These are phyloP conservation scores for Tribonema minus DNA, from an alignment of 108 stramenopile genomes.

Conservation along the genomic window DNA sequence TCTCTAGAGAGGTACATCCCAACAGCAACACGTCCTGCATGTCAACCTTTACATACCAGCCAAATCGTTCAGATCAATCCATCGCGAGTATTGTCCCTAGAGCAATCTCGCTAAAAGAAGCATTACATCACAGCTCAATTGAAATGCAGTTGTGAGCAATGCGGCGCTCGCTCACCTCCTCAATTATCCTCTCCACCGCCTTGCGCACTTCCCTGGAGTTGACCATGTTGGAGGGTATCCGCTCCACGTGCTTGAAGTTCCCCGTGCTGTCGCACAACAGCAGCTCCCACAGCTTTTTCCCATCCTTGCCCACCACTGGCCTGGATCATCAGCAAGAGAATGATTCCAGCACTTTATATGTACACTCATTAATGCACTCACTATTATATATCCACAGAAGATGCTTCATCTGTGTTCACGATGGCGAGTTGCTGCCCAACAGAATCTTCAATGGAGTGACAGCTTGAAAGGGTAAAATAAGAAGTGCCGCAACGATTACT, in stretches of 20 bases:
- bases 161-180: constrained; percentile 54
- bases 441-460: too few species aligned
- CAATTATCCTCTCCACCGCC: constrained; percentile 75
- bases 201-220: constrained; percentile 80
- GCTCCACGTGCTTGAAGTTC: constrained; percentile 32
- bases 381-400: constrained; percentile 38
- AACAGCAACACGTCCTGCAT: too few species aligned
- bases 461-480: too few species aligned
- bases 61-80: too few species aligned
- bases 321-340: too few species aligned
- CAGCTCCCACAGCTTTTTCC: constrained; percentile 91
- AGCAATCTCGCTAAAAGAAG: too few species aligned
- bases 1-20: too few species aligned
- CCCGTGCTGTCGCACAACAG: constrained; percentile 82
- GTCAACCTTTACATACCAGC: too few species aligned
- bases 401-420: neutral
- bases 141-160: too few species aligned
- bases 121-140: too few species aligned
- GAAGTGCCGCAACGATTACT: neutral
- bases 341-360: too few species aligned
- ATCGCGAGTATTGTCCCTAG: too few species aligned
- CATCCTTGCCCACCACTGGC: constrained; percentile 71
- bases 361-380: constrained; percentile 53
- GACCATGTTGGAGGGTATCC: constrained; percentile 61
- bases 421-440: neutral